phyloP scores from a whole-genome alignment of 202 grass and related monocot species.

The Elaeis oleifera region DNA sequence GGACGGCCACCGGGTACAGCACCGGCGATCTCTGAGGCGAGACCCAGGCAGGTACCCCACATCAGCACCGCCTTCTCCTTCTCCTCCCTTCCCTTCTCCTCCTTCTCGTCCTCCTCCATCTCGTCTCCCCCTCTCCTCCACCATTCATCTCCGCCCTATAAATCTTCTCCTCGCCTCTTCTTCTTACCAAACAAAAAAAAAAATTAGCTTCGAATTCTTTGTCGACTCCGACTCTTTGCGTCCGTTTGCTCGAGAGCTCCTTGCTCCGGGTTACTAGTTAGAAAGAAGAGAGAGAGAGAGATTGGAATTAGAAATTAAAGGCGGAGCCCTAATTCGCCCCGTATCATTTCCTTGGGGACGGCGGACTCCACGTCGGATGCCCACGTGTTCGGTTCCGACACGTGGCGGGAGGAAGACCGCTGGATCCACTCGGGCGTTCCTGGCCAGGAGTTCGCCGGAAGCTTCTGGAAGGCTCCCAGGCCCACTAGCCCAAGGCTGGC shows the following conservation, averaged over 20 bases:
- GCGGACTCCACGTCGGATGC: constrained; percentile 59
- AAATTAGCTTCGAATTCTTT: no score
- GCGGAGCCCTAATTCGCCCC: constrained; percentile 28
- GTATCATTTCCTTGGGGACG: constrained; percentile 63
- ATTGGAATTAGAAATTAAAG: no score
- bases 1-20: constrained; percentile 64
- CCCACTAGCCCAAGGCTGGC: background rate
- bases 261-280: no score
- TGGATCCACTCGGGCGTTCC: constrained; percentile 15
- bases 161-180: background rate
- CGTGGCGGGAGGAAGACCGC: constrained; percentile 38
- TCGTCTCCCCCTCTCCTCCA: constrained; percentile 17
- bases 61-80: constrained; percentile 61
- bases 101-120: constrained; percentile 54
- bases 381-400: constrained; percentile 25
- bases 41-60: constrained; percentile 95
- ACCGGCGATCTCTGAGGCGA: constrained; percentile 88
- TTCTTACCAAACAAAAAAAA: constrained; percentile 2
- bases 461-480: constrained; percentile 53
- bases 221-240: no score
- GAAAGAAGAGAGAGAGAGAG: constrained; percentile 11
- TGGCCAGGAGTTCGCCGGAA: constrained; percentile 64
- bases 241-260: no score
- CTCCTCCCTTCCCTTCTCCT: constrained; percentile 23
- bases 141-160: constrained; percentile 62